Percentiles rank a stretch among this genome's conserved stretches.
Evolutionary conservation across 495 filamentous ascomycete genomes (phyloP).

Genomic region (Astrocystis sublimbata): DNA sequence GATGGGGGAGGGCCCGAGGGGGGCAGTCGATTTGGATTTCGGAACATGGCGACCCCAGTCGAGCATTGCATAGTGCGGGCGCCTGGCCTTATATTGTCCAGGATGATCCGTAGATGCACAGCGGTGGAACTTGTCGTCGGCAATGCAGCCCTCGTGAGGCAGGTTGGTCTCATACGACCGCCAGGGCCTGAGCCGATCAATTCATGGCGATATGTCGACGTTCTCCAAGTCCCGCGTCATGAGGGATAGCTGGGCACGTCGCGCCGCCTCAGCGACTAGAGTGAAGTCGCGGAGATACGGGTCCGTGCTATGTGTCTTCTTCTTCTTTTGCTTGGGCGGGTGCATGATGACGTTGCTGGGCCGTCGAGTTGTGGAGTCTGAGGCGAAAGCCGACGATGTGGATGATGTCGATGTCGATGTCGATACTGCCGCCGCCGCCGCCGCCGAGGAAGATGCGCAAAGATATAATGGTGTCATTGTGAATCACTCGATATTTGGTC

Average conservation of each 20-base stretch:
- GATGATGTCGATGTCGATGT: constrained; percentile 20
- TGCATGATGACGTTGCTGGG: constrained; percentile 28
- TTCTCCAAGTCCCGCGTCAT: constrained; percentile 82
- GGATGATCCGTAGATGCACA: constrained; percentile 5
- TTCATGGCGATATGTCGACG: constrained; percentile 52
- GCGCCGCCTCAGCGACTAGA: constrained; percentile 91
- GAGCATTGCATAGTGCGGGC: constrained; percentile 7
- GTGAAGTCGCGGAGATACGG: constrained; percentile 75
- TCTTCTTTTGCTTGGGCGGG: constrained; percentile 38
- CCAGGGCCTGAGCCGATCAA: neutral
- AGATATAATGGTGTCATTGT: constrained; percentile 20
- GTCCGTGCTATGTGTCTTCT: constrained; percentile 52
- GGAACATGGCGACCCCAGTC: constrained; percentile 4
- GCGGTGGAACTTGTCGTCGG: neutral
- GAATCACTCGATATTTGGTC: neutral
- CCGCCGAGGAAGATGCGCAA: neutral
- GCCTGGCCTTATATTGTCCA: neutral
- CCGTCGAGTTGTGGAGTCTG: constrained; percentile 26
- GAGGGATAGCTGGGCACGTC: constrained; percentile 84
- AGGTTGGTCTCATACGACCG: neutral
- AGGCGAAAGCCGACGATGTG: constrained; percentile 30
- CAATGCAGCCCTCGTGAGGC: constrained; percentile 6
- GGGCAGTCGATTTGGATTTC: constrained; percentile 12
- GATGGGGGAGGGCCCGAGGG: neutral
- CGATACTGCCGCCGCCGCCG: constrained; percentile 1